Base-by-base conservation (phyloP, 257 asterid species). In the Vinca minor region DNA sequence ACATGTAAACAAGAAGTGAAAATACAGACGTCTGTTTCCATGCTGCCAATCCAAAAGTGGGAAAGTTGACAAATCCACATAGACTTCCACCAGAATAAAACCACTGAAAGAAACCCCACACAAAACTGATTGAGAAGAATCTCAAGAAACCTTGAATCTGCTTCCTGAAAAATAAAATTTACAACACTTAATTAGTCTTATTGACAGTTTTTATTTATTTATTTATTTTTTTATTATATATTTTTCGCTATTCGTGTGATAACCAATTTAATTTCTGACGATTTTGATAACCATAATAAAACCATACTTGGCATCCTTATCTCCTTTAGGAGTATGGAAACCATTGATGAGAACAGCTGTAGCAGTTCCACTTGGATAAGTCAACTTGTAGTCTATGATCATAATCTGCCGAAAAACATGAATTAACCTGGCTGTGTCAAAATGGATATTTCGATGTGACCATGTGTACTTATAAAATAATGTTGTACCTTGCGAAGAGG, bases 21-120 rank as follows among this genome's bases (percentile, higher is more conserved):
- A 44, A 63, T 15, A 64, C 84, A 0, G 58, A 86, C 96, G 95
- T 7, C 29, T 90, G 87, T 61, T 67, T 76, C 88, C 84, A 77
- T 35, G 98, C 98, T 80, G 80, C 82, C 81, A 91, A 64, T 5
- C 98, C 98, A 1, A 91, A 85, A 1, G 87, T 80, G 28, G 98
- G 98, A 73, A 91, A 88, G 60, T 84, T 75, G 35, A 55, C 36
- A 34, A 88, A 88, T 50, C 98, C 96, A 20, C 98, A 91, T 25
- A 46, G 70, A 9, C 72, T 74, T 36, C 95, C 96, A 44, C 98
- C 96, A 2, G 95, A 59, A 35, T 74, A 91, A 78, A 88, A 84
- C 98, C 96, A 91, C 41, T 87, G 95, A 82, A 90, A 90, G 73
- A 81, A 84, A 60, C 91, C 85, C 97, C 97, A 87, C 11, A 86